Evolutionary conservation across 2,329 filamentous ascomycete species (phyloP).

Genomic region (Neopestalotiopsis rosae): DNA sequence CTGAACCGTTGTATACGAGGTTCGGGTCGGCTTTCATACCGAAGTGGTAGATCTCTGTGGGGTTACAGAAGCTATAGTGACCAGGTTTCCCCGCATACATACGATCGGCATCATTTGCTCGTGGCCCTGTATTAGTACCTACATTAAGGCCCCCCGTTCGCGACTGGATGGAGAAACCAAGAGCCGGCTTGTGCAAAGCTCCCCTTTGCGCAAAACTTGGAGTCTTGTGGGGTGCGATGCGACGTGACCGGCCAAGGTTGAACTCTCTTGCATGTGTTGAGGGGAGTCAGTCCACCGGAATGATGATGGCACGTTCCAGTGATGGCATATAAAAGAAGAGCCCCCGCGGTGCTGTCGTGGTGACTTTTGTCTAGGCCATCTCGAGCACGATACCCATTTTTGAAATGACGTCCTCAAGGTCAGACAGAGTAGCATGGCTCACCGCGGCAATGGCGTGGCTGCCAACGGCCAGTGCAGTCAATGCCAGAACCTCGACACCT

Average conservation of each 20-base stretch:
- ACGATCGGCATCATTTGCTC: background rate
- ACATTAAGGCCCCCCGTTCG: background rate
- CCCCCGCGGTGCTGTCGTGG: background rate
- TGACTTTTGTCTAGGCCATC: background rate
- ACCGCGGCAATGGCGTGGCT: background rate
- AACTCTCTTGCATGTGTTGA: background rate
- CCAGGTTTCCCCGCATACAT: background rate
- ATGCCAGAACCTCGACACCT: slow-evolving; percentile 36
- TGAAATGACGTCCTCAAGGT: background rate
- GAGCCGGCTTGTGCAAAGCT: background rate
- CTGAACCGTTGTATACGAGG: background rate
- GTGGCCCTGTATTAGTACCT: background rate
- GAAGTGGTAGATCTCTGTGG: slow-evolving; percentile 1
- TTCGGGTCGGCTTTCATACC: slow-evolving; percentile 1
- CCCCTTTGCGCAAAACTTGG: background rate
- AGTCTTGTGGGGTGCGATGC: background rate
- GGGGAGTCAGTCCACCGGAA: background rate
- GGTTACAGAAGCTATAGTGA: background rate
- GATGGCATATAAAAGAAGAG: background rate
- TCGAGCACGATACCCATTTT: background rate
- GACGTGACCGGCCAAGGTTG: background rate
- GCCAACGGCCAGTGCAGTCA: slow-evolving; percentile 22
- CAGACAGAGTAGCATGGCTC: background rate
- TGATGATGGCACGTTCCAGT: background rate
- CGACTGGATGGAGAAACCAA: slow-evolving; percentile 17